Evolutionary conservation across 345 rosid genomes (phyloP), one percentile per base, ranked within the genome.

Genomic region (Lepidium sativum): DNA sequence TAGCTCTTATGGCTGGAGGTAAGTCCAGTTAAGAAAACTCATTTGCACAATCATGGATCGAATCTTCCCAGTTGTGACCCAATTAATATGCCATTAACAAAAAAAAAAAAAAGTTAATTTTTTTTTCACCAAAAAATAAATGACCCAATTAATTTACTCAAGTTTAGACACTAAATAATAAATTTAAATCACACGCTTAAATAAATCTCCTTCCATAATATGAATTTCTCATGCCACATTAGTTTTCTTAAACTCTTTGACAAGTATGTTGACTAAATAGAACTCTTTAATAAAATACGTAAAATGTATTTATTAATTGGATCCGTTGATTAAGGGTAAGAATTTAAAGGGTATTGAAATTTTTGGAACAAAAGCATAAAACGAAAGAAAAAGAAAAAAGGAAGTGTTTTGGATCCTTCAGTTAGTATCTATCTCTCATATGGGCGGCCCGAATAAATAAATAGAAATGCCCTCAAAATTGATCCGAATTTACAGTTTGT

Each of bases 391-490:
- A n/a, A n/a, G n/a, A 6, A 38, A 37, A 6, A 31, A 0, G 34
- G 75, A 80, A 80, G 67, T 49, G 80, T 81, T 80, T 82, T 72
- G 91, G 87, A 82, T 88, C 81, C 87, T 83, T 83, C 84, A 70
- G 59, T 14, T 59, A 12, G 9, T 5, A 72, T 76, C 10, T 16
- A 37, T 41, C 60, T 52, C 55, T 44, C 77, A 77, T 74, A 56
- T 65, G 83, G 90, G 60, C 86, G 82, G 85, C 79, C 67, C 47
- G 55, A 62, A 67, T 58, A 51, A 16, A 2, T 50, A 21, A 2
- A 54, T 7, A 47, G 3, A 68, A 73, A 60, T 6, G 11, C 73
- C 86, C 83, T 68, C 48, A 0, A 15, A 27, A 45, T 57, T 70
- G 37, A 54, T 5, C 58, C 20, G 31, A 68, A 85, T 82, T 88